Base-by-base conservation (phyloP, 1,284 basidiomycete genomes). In the Tetrapyrgos nigripes region DNA sequence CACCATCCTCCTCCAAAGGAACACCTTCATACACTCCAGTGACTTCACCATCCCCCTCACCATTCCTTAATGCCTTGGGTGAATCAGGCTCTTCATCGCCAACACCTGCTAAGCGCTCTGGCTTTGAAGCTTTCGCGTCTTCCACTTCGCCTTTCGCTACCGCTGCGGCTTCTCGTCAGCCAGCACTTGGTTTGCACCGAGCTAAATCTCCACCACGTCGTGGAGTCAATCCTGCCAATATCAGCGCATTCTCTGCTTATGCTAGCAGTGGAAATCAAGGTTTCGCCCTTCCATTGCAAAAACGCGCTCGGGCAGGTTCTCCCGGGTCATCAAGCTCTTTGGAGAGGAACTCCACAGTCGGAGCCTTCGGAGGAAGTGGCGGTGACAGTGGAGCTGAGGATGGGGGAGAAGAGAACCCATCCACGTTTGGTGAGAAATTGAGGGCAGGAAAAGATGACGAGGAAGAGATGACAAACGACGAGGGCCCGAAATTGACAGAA, bases 71-170 rank as follows among this genome's bases (percentile, higher is more conserved):
- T 17, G 17, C 54, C 26, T 28, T 28, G 35, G 70, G 68, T 9
- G 68, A 73, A 54, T 70, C 73, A 26, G 21, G 19, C 35, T 47
- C 43, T 9, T 58, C 70, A 14, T 64, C 72, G 10, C 60, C 72
- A 11, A 70, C 78, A 28, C 72, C 76, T 19, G 71, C 77, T 4
- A 87, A 86, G 65, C 78, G 81, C 31, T 76, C 84, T 4, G 85
- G 82, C 28, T 91, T 89, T 63, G 85, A 85, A 64, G 81, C 87
- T 0, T 92, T 89, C 65, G 80, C 84, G 0, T 81, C 83, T 1
- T 70, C 83, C 2, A 63, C 82, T 14, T 90, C 89, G 3, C 87
- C 89, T 1, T 90, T 91, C 67, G 76, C 79, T 11, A 69, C 79
- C 37, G 76, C 72, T 33, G 14, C 31, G 6, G 6, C 31, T 8